phyloP scores from a whole-genome alignment of 208 protist species.

The Angomonas ambiguus region DNA sequence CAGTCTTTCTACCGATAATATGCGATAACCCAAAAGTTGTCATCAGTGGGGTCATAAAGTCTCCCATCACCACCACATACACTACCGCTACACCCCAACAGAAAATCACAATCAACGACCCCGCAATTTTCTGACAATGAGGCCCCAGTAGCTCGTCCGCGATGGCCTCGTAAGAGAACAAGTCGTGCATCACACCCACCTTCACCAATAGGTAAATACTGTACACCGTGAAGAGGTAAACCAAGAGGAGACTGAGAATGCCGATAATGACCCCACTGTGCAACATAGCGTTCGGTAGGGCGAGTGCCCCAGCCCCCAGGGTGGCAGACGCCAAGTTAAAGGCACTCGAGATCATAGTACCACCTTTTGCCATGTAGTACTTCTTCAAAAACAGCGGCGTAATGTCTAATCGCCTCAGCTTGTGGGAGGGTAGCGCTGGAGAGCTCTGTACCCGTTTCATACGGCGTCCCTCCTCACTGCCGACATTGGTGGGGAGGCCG shows the following conservation, averaged over 20 bases:
- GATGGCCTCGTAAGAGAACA: slow-evolving; percentile 68
- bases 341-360: slow-evolving; percentile 54
- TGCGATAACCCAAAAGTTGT: slow-evolving; percentile 17
- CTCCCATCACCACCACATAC: slow-evolving; percentile 81
- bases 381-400: slow-evolving; percentile 46
- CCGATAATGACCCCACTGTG: slow-evolving; percentile 47
- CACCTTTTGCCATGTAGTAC: slow-evolving; percentile 50
- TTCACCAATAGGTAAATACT: slow-evolving; percentile 66
- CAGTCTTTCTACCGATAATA: slow-evolving; percentile 31
- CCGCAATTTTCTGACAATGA: slow-evolving; percentile 46
- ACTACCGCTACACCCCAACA: slow-evolving; percentile 82
- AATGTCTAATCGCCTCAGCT: slow-evolving; percentile 22
- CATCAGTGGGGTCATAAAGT: slow-evolving; percentile 64
- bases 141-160: slow-evolving; percentile 42
- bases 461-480: neutral
- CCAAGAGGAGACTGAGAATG: slow-evolving; percentile 35
- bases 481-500: neutral
- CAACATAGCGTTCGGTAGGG: slow-evolving; percentile 69
- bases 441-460: slow-evolving; percentile 29
- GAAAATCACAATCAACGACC: slow-evolving; percentile 61
- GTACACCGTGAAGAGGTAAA: slow-evolving; percentile 57
- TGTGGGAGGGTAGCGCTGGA: slow-evolving; percentile 22
- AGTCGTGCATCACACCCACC: slow-evolving; percentile 51
- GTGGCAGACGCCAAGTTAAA: slow-evolving; percentile 82
- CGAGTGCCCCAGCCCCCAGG: slow-evolving; percentile 64